phyloP scores from a whole-genome alignment of 306 rosid species.

The Urtica urens region DNA sequence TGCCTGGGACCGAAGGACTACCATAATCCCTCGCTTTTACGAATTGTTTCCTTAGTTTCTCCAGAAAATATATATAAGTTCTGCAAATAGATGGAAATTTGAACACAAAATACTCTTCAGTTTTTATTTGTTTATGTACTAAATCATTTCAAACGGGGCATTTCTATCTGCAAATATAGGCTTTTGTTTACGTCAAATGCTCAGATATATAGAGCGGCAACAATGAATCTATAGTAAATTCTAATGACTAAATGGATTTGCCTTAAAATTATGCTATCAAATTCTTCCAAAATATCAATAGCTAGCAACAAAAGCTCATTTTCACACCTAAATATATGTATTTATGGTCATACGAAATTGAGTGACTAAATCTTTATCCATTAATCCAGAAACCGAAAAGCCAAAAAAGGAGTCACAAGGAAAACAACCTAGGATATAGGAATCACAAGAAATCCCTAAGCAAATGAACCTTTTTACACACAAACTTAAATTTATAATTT shows the following conservation, averaged over 20 bases:
- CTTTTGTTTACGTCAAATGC: too few relatives aligned
- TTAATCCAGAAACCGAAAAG: constrained; percentile 8
- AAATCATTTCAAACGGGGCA: too few relatives aligned
- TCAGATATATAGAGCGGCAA: too few relatives aligned
- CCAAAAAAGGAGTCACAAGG: constrained; percentile 23
- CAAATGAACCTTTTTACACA: constrained; percentile 14
- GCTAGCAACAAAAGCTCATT: constrained; percentile 21
- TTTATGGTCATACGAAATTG: constrained; percentile 14
- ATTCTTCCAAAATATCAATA: constrained; percentile 21
- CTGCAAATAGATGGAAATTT: too few relatives aligned
- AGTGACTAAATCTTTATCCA: constrained; percentile 15
- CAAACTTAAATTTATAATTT: too few relatives aligned
- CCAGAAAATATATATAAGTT: too few relatives aligned
- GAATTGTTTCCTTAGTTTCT: too few relatives aligned
- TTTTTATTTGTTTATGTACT: too few relatives aligned
- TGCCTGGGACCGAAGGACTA: constrained; percentile 27
- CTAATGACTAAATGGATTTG: background rate
- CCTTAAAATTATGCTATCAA: constrained; percentile 8
- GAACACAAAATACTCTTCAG: too few relatives aligned
- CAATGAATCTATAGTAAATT: background rate
- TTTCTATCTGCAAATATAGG: too few relatives aligned
- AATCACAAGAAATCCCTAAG: constrained; percentile 30
- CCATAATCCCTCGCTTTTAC: too few relatives aligned
- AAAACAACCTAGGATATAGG: constrained; percentile 19
- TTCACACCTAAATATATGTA: constrained; percentile 9